Evolutionary conservation across 768 basidiomycete species (phyloP).

Genomic region (Rhizopogon vinicolor): DNA sequence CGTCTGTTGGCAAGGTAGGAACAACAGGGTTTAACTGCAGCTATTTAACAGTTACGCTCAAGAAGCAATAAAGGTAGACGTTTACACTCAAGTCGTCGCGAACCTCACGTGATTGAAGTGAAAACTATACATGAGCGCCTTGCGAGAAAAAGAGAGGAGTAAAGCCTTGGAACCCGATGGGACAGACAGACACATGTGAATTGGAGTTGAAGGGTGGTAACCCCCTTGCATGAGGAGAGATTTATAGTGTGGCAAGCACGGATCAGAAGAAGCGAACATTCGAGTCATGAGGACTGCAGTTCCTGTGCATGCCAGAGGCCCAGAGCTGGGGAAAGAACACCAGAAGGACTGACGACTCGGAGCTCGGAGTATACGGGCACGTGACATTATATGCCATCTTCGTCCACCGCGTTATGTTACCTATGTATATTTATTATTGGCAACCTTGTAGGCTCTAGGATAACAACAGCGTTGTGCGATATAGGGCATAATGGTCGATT

Average conservation of each 20-base stretch:
- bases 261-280: conserved; percentile 37
- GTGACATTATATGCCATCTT: conserved; percentile 3
- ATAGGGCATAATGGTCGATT: too few relatives aligned
- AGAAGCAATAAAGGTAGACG: too few relatives aligned
- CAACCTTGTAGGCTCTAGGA: background rate
- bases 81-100: background rate
- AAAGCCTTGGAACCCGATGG: conserved; percentile 33
- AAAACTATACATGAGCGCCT: conserved; percentile 25
- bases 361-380: conserved; percentile 6
- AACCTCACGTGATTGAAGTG: background rate
- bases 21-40: too few relatives aligned
- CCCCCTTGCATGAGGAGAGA: conserved; percentile 60
- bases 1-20: too few relatives aligned
- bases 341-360: background rate
- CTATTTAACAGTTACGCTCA: too few relatives aligned
- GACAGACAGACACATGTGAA: conserved; percentile 58
- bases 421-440: background rate
- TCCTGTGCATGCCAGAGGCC: background rate
- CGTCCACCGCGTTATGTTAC: background rate
- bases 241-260: conserved; percentile 47
- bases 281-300: conserved; percentile 11
- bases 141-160: conserved; percentile 51
- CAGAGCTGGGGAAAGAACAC: too few relatives aligned
- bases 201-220: conserved; percentile 64
- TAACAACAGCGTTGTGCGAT: too few relatives aligned